These are phyloP conservation scores for Verruconis gallopava DNA, from an alignment of 2,329 filamentous ascomycete species.

Conservation along the genomic window DNA sequence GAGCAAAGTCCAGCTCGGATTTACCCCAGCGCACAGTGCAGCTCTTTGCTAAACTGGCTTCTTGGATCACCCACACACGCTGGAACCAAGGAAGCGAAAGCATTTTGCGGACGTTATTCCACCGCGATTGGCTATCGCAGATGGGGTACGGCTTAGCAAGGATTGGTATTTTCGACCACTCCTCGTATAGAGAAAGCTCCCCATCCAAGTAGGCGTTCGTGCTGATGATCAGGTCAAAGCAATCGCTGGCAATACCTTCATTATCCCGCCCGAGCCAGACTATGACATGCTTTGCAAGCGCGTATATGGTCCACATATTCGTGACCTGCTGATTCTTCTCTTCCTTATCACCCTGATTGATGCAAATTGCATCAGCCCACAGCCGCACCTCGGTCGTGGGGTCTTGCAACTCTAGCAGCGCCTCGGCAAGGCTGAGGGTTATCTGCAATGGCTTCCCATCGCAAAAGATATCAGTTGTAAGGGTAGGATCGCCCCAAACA, in stretches of 20 bases:
- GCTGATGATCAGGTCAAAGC: background rate
- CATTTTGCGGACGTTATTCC: slow-evolving; percentile 1
- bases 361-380: slow-evolving; percentile 5
- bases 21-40: background rate
- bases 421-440: background rate
- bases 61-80: slow-evolving; percentile 2
- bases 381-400: background rate
- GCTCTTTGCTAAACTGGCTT: background rate
- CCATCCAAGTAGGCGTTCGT: background rate
- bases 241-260: slow-evolving; percentile 1
- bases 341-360: slow-evolving; percentile 3
- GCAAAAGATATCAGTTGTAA: no score
- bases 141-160: no score
- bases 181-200: background rate
- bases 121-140: no score
- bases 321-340: slow-evolving; percentile 3
- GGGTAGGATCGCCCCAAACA: no score
- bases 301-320: background rate
- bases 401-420: background rate
- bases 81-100: background rate
- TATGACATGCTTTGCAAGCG: background rate
- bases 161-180: background rate
- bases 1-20: background rate
- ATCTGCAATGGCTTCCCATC: slow-evolving; percentile 1
- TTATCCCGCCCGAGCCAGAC: slow-evolving; percentile 6